phyloP scores from a whole-genome alignment of 176 grass and related monocot species.

The Oryza meridionalis region DNA sequence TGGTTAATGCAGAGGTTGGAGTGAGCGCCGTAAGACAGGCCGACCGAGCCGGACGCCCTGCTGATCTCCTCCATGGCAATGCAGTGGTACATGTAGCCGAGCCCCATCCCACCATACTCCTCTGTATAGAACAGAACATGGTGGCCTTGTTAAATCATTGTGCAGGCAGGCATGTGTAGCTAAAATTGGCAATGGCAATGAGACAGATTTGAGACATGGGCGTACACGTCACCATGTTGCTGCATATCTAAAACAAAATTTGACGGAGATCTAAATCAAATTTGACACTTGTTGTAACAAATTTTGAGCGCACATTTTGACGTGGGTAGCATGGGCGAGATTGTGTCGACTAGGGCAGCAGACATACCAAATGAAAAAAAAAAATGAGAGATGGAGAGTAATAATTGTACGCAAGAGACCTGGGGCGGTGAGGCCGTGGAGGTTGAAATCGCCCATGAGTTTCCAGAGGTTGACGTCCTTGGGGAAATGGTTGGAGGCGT shows the following conservation, averaged over 20 bases:
- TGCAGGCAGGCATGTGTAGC: background rate
- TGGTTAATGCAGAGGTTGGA: conserved; percentile 98
- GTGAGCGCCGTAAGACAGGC: conserved; percentile 92
- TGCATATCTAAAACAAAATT: too few species aligned
- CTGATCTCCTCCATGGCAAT: conserved; percentile 98
- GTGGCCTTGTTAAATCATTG: background rate
- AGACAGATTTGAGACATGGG: too few species aligned
- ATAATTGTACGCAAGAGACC: conserved; percentile 25
- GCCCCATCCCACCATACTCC: conserved; percentile 89
- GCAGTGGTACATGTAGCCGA: conserved; percentile 96
- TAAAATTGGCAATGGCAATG: background rate
- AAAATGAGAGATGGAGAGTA: background rate
- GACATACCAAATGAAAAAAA: too few species aligned
- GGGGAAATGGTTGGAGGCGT: conserved; percentile 72
- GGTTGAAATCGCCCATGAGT: conserved; percentile 96
- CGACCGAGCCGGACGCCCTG: conserved; percentile 89
- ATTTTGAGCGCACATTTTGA: background rate
- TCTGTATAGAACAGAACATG: conserved; percentile 42
- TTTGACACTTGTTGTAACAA: too few species aligned
- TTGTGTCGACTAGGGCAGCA: too few species aligned
- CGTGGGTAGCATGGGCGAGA: too few species aligned
- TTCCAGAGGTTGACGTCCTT: conserved; percentile 82
- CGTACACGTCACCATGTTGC: too few species aligned
- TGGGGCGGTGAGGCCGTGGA: conserved; percentile 87
- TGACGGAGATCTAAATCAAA: too few species aligned